These are phyloP conservation scores for Primulina tabacum DNA, from an alignment of 257 asterid genomes.

Conservation along the genomic window DNA sequence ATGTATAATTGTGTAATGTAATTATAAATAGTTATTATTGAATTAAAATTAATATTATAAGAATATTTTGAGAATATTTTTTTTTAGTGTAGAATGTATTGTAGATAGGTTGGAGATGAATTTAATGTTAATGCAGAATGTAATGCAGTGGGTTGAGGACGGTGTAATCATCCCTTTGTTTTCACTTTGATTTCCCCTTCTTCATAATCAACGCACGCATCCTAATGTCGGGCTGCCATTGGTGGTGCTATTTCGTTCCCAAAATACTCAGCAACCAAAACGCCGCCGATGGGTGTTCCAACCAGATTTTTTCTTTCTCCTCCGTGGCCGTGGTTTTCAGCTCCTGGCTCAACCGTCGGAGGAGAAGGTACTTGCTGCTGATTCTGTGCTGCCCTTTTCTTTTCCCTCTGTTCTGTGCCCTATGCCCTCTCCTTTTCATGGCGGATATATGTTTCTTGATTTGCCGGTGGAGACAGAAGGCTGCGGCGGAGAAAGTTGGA, in stretches of 20 bases:
- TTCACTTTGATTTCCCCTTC: too few species aligned
- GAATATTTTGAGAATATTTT: too few species aligned
- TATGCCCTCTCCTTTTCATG: conserved; percentile 40
- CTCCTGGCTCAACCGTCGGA: conserved; percentile 42
- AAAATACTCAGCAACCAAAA: conserved; percentile 17
- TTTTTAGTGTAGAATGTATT: too few species aligned
- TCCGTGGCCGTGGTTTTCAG: not conserved
- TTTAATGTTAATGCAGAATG: too few species aligned
- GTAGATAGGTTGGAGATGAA: too few species aligned
- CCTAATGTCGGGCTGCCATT: conserved; percentile 34
- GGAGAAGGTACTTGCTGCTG: conserved; percentile 40
- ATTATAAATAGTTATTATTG: too few species aligned
- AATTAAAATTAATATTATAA: too few species aligned
- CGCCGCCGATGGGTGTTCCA: conserved; percentile 37
- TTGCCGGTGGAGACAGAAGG: conserved; percentile 29
- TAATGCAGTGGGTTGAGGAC: too few species aligned
- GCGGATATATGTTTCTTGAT: conserved; percentile 29
- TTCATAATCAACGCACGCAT: not conserved
- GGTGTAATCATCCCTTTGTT: too few species aligned
- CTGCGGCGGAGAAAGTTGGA: conserved; percentile 14
- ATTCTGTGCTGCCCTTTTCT: conserved; percentile 46
- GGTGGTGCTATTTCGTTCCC: conserved; percentile 33
- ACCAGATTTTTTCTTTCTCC: conserved; percentile 29
- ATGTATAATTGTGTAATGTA: too few species aligned
- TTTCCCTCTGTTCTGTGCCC: conserved; percentile 38